Conservation (phyloP, 202 grass and related monocot genomes). For the Eragrostis tef region DNA sequence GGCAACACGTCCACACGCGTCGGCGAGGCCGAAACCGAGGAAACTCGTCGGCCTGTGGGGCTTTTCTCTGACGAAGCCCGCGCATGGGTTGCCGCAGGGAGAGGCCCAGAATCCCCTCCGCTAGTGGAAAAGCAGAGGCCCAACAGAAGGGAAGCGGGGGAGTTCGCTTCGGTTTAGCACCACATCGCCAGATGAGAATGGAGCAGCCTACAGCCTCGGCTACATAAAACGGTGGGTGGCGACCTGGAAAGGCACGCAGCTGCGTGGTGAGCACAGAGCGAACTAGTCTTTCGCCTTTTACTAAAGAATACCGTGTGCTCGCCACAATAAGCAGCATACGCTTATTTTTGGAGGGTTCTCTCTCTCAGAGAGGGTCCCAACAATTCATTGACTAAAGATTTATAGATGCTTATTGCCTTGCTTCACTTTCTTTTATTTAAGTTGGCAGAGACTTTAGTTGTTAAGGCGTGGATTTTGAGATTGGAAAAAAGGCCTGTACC, state of each 20-base stretch:
- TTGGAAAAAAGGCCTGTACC: no score
- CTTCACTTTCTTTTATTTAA: no score
- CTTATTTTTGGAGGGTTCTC: slow-evolving; percentile 56
- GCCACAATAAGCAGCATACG: slow-evolving; percentile 50
- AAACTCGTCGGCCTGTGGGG: not conserved
- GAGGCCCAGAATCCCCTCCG: no score
- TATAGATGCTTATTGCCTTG: no score
- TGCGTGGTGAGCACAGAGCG: slow-evolving; percentile 64
- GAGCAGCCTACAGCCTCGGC: not conserved
- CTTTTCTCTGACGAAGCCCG: not conserved
- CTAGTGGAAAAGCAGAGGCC: not conserved
- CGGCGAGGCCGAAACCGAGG: not conserved
- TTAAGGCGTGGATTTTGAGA: no score
- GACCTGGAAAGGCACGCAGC: not conserved
- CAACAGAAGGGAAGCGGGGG: not conserved
- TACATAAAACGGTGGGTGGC: not conserved
- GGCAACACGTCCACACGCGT: no score
- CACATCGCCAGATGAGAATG: not conserved
- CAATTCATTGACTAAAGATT: not conserved
- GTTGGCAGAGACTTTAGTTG: no score
- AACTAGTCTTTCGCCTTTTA: slow-evolving; percentile 89
- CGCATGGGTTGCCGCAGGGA: no score
- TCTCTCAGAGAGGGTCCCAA: not conserved
- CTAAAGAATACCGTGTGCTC: slow-evolving; percentile 74
- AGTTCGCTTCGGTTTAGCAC: not conserved